These are phyloP conservation scores for Echeveria elegans DNA, from an alignment of 164 flowering plant species.

Conservation along the genomic window DNA sequence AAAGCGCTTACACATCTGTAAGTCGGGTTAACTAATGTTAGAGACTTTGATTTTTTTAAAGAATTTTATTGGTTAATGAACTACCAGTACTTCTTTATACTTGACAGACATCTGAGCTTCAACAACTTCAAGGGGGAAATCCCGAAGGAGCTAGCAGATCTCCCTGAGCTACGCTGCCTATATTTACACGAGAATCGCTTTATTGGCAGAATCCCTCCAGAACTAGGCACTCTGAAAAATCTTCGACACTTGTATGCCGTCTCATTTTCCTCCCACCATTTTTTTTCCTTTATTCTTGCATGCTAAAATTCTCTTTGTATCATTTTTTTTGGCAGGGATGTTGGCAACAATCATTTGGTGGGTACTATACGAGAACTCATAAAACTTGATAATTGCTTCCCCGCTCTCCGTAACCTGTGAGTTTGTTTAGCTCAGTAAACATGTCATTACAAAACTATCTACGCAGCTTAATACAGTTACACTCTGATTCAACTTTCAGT, in stretches of 20 bases:
- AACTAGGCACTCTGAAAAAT: slow-evolving; percentile 68
- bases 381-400: slow-evolving; percentile 80
- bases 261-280: neutral
- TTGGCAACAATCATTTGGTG: slow-evolving; percentile 88
- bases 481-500: slow-evolving; percentile 25
- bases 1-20: slow-evolving; percentile 85
- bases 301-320: neutral
- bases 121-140: slow-evolving; percentile 94
- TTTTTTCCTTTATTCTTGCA: neutral
- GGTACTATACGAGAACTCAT: slow-evolving; percentile 92
- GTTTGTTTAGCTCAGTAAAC: slow-evolving; percentile 18
- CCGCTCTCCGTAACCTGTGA: slow-evolving; percentile 88
- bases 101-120: slow-evolving; percentile 90
- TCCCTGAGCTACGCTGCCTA: slow-evolving; percentile 81
- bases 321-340: slow-evolving; percentile 51
- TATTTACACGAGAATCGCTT: slow-evolving; percentile 89
- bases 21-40: slow-evolving; percentile 23
- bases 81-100: slow-evolving; percentile 13
- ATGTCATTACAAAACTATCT: neutral
- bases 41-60: neutral
- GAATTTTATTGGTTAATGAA: neutral
- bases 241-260: slow-evolving; percentile 69
- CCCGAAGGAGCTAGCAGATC: slow-evolving; percentile 90
- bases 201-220: slow-evolving; percentile 78
- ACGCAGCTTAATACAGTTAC: neutral